Base-by-base conservation (phyloP, 306 rosid genomes). In the Lagenaria siceraria region DNA sequence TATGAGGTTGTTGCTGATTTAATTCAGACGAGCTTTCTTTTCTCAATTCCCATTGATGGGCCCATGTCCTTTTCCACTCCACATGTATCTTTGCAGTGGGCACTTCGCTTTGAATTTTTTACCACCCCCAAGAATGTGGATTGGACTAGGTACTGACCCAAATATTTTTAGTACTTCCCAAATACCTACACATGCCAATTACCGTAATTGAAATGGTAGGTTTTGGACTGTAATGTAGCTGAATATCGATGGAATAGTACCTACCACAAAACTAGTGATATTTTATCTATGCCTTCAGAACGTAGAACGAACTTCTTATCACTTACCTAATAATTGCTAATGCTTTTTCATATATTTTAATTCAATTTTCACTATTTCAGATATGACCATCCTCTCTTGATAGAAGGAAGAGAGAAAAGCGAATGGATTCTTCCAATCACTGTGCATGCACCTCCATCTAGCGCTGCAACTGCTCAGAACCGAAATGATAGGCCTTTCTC, bases 11-110 rank as follows among this genome's bases (percentile, higher is more conserved):
- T 96, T 82, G 96, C 98, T 0, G 99, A 92, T 87, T 84, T 96
- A 84, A 79, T 88, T 76, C 99, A 96, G 85, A 90, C 99, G 80
- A 90, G 99, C 85, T 96, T 96, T 82, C 92, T 96, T n/a, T 96
- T 96, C 76, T 96, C 99, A 42, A 83, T 96, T 79, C 99, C 99
- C 40, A 89, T 86, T 96, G 98, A 96, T 85, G 99, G 99, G 53
- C 99, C 99, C 22, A 96, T 96, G 99, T 90, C 97, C 35, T 92
- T 96, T 88, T 86, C 97, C 80, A 96, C 99, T 86, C 92, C 96
- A 56, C 96, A 84, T 65, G 97, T 96, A 78, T 87, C 97, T 76
- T 94, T 96, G 71, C 92, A 86, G 80, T 96, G 99, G 99, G 92
- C 86, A 68, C 99, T 96, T 80, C 96, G 99, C 48, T 96, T 96